Evolutionary conservation across 2,329 filamentous ascomycete species (phyloP).

Genomic region (Xylaria sp.): DNA sequence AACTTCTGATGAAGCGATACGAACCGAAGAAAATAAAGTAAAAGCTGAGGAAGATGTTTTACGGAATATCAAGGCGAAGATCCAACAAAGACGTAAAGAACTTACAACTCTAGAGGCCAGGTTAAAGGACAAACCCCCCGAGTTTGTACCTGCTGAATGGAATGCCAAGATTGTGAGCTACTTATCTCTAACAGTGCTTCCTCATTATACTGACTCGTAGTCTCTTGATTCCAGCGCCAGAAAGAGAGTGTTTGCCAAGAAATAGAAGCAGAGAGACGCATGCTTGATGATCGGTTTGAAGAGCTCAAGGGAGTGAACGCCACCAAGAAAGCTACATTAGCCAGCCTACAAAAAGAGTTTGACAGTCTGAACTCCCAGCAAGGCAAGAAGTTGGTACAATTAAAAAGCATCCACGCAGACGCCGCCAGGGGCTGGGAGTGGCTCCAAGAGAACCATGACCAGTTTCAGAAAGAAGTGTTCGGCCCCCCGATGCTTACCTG

Average conservation of each 20-base stretch:
- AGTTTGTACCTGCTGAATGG: constrained; percentile 72
- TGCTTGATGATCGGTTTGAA: constrained; percentile 41
- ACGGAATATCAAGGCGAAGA: constrained; percentile 13
- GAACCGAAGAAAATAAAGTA: constrained; percentile 49
- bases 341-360: constrained; percentile 54
- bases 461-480: constrained; percentile 78
- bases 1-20: constrained; percentile 50
- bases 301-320: constrained; percentile 51
- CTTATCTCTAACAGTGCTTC: background rate
- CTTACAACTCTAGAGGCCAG: constrained; percentile 69
- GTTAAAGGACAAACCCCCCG: constrained; percentile 64
- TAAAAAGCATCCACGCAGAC: constrained; percentile 66
- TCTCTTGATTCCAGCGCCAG: constrained; percentile 54
- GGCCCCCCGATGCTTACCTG: constrained; percentile 83
- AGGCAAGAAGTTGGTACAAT: constrained; percentile 73
- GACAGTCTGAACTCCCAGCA: constrained; percentile 71
- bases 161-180: constrained; percentile 73
- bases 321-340: constrained; percentile 47
- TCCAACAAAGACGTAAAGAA: constrained; percentile 52
- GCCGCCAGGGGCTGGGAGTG: constrained; percentile 77
- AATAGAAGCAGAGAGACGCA: constrained; percentile 50
- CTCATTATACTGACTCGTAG: background rate
- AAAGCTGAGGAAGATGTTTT: constrained; percentile 51
- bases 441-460: constrained; percentile 72
- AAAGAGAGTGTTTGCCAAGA: constrained; percentile 63